Conservation (phyloP, 129 eudicot species). For the Arctium minus region DNA sequence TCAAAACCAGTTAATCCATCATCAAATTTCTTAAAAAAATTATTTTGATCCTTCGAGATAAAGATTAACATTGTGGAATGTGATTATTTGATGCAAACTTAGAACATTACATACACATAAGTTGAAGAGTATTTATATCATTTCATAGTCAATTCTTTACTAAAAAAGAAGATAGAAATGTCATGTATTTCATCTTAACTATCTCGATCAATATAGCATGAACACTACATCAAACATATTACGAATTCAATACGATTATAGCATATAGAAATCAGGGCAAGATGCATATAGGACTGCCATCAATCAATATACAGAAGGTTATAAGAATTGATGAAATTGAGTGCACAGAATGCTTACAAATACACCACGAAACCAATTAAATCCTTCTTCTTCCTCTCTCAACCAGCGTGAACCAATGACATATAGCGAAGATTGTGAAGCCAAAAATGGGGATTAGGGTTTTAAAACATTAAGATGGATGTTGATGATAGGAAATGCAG, state of each 20-base stretch:
- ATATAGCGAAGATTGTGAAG: not conserved
- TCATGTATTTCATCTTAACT: not conserved
- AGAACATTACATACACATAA: not conserved
- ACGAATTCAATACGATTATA: not conserved
- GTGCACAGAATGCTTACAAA: not conserved
- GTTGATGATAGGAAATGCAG: constrained; percentile 66
- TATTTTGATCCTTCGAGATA: not conserved
- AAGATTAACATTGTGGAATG: not conserved
- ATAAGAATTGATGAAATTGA: not conserved
- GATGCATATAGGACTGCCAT: not conserved
- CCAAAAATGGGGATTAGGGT: constrained; percentile 21
- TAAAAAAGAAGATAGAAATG: not conserved
- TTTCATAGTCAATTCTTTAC: not conserved
- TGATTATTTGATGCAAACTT: not conserved
- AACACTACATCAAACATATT: not conserved
- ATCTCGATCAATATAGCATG: not conserved
- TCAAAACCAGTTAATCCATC: not conserved
- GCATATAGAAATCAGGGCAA: not conserved
- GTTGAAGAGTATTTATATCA: not conserved
- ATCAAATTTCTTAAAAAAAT: not conserved
- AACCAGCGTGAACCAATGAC: not conserved
- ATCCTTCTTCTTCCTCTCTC: not conserved
- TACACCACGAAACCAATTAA: not conserved
- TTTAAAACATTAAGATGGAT: constrained; percentile 22
- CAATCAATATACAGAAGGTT: no score